Evolutionary conservation across 768 basidiomycete genomes (phyloP).

Genomic region (Favolaschia claudopus): DNA sequence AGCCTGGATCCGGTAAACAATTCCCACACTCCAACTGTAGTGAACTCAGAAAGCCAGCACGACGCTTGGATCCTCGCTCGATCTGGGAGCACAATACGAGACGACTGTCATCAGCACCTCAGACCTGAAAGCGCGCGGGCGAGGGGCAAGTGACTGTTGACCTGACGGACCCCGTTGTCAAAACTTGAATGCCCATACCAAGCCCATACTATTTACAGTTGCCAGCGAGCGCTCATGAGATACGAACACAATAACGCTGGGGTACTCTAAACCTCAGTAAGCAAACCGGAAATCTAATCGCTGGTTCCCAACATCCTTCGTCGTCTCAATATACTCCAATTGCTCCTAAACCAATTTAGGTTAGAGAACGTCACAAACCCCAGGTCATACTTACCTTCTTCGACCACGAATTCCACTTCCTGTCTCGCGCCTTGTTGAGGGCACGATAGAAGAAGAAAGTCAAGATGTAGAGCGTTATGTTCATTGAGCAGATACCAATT

Average conservation of each 20-base stretch:
- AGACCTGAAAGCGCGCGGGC: too few relatives aligned
- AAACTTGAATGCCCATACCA: too few relatives aligned
- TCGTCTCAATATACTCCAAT: constrained; percentile 63
- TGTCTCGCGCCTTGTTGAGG: constrained; percentile 56
- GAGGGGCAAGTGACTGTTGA: too few relatives aligned
- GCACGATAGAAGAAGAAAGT: constrained; percentile 64
- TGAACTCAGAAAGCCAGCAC: too few relatives aligned
- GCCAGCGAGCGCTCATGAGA: too few relatives aligned
- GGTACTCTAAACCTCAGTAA: constrained; percentile 42
- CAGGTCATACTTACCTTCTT: constrained; percentile 44
- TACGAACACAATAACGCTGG: not conserved
- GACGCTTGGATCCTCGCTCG: too few relatives aligned
- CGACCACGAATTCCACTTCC: constrained; percentile 59
- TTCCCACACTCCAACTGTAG: too few relatives aligned
- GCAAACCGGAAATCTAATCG: constrained; percentile 70
- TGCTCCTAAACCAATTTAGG: constrained; percentile 52
- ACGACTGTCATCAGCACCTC: too few relatives aligned
- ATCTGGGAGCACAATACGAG: too few relatives aligned
- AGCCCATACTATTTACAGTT: too few relatives aligned
- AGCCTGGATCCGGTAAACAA: too few relatives aligned
- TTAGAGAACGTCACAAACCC: not conserved
- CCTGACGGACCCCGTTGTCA: too few relatives aligned
- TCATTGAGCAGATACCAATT: constrained; percentile 61
- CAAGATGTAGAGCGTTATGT: constrained; percentile 58
- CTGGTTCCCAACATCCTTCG: constrained; percentile 67